Evolutionary conservation across 2,329 filamentous ascomycete genomes (phyloP).

Genomic region (Hymenoscyphus salicellus): DNA sequence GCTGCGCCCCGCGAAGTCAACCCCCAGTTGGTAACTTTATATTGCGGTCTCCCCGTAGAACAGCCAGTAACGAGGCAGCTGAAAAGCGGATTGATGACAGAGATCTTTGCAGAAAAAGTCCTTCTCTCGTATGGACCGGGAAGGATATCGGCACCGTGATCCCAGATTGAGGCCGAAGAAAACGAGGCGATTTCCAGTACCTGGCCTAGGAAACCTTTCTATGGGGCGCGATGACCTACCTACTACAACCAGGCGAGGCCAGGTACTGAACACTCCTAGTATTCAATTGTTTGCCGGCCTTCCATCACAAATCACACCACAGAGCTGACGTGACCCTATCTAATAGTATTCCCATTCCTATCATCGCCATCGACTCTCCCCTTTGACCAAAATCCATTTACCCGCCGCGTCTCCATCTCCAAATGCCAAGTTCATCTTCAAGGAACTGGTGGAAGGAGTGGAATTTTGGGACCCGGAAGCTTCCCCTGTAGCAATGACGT

Average conservation of each 20-base stretch:
- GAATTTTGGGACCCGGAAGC: neutral
- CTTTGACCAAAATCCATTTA: neutral
- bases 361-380: neutral
- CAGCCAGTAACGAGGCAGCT: too few species aligned
- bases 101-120: too few species aligned
- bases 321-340: neutral
- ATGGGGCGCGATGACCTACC: neutral
- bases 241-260: neutral
- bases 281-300: neutral
- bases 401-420: neutral
- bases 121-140: too few species aligned
- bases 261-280: neutral
- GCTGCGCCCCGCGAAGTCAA: neutral
- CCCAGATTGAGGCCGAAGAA: too few species aligned
- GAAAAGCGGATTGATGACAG: too few species aligned
- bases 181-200: neutral
- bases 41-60: too few species aligned
- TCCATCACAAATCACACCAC: neutral
- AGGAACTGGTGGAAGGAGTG: neutral
- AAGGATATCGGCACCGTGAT: too few species aligned
- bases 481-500: constrained; percentile 2
- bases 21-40: neutral
- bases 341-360: too few species aligned
- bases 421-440: neutral
- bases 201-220: neutral